These are phyloP conservation scores for Arthroderma uncinatum DNA, from an alignment of 2,329 filamentous ascomycete species.

Conservation along the genomic window DNA sequence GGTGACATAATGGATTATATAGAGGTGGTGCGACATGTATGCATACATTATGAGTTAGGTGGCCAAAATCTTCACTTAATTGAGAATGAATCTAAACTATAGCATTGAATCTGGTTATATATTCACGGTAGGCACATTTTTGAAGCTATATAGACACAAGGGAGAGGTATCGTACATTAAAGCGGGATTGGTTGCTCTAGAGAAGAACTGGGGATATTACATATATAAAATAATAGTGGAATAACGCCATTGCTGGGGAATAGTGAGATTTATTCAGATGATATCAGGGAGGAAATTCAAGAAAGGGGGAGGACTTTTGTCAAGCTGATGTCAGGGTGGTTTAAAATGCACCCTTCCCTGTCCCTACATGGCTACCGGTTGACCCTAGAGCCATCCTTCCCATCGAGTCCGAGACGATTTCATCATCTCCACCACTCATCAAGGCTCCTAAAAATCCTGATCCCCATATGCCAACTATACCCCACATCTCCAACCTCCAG, in stretches of 20 bases:
- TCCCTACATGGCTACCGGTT: constrained; percentile 3
- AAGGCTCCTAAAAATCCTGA: constrained; percentile 35
- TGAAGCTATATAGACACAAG: not conserved
- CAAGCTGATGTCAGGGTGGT: too few relatives aligned
- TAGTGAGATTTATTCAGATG: not conserved
- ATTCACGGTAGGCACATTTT: not conserved
- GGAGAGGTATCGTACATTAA: not conserved
- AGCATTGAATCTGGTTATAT: not conserved
- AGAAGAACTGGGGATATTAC: not conserved
- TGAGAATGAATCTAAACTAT: not conserved
- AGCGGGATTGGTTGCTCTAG: not conserved
- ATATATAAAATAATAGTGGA: not conserved
- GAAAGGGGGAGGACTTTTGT: not conserved
- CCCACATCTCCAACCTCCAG: constrained; percentile 48
- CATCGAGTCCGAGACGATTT: constrained; percentile 18
- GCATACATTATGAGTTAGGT: not conserved
- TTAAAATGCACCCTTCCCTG: not conserved
- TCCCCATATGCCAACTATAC: constrained; percentile 45
- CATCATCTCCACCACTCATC: constrained; percentile 28
- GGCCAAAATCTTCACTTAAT: not conserved
- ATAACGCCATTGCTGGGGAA: not conserved
- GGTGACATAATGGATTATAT: not conserved
- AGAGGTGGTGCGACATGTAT: not conserved
- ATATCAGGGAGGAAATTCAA: not conserved
- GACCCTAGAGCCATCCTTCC: constrained; percentile 11